Base-by-base conservation (phyloP, 2,329 filamentous ascomycete species). In the Microsporum canis region DNA sequence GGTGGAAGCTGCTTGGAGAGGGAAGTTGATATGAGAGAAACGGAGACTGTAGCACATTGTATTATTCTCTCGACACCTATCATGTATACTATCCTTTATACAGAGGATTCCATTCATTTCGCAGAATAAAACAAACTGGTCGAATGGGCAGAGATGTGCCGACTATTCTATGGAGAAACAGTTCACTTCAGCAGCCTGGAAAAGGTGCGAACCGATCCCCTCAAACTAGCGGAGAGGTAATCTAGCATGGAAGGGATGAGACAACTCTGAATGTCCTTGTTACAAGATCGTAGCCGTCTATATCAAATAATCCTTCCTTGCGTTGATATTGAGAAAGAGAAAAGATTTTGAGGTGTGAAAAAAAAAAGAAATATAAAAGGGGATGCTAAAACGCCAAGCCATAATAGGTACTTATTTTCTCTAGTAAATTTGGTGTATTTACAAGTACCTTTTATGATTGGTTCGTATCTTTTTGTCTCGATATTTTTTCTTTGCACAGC, bases 111-210 rank as follows among this genome's bases (percentile, higher is more conserved):
- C 49, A 33, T 27, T 53, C 12, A 53, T n/a, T 17, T n/a, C 10
- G 12, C 12, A 2, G 3, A 53, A 34, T 53, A 31, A 7, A 59
- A 49, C n/a, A 14, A 43, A n/a, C 39, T 17, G 39, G 39, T 43
- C 39, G 5, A 3, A 43, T 5, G 14, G 39, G 10, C 6, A 43
- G 17, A 14, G 17, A 62, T 77, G 75, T 77, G 67, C 75, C 75
- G 77, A 70, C 67, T 60, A 67, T 69, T 75, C 74, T 77, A 78
- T 78, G 75, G 75, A 75, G 72, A 72, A 69, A 73, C 75, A 77
- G 68, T 68, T 74, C 59, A 59, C 29, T 27, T 57, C 14, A n/a
- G 49, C 60, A 56, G 41, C 49, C 60, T 7, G 57, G 56, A 61
- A 61, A 61, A 62, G 64, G 63, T 61, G 66, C 62, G 67, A 73